Evolutionary conservation across 805 yeast species (phyloP).

Genomic region (Metschnikowia aberdeeniae): DNA sequence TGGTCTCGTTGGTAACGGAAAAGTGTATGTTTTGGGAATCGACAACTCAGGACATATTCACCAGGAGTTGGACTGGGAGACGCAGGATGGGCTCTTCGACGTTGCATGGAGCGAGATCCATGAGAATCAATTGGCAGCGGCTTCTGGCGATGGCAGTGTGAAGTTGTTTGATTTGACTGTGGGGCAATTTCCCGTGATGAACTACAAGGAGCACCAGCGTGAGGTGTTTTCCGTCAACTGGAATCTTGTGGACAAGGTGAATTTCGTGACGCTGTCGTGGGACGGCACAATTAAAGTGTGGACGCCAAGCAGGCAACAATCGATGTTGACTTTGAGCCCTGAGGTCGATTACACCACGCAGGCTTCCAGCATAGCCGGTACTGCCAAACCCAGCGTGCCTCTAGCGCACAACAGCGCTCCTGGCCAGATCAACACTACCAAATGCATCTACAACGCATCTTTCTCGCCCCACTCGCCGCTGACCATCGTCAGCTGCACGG

Average conservation of each 20-base stretch:
- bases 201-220: slow-evolving; percentile 70
- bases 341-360: slow-evolving; percentile 26
- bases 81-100: slow-evolving; percentile 91
- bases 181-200: slow-evolving; percentile 65
- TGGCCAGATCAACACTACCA: slow-evolving; percentile 26
- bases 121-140: slow-evolving; percentile 78
- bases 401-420: slow-evolving; percentile 28
- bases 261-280: slow-evolving; percentile 83
- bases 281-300: slow-evolving; percentile 84
- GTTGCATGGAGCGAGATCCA: slow-evolving; percentile 87
- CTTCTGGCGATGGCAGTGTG: slow-evolving; percentile 88
- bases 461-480: slow-evolving; percentile 85
- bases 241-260: slow-evolving; percentile 64
- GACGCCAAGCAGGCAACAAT: slow-evolving; percentile 57
- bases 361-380: slow-evolving; percentile 21
- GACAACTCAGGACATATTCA: slow-evolving; percentile 58
- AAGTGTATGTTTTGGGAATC: slow-evolving; percentile 66
- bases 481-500: slow-evolving; percentile 64
- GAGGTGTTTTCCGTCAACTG: slow-evolving; percentile 74
- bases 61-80: slow-evolving; percentile 62
- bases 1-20: slow-evolving; percentile 93
- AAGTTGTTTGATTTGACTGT: slow-evolving; percentile 75
- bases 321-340: slow-evolving; percentile 52
- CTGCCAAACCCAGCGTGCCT: slow-evolving; percentile 30
- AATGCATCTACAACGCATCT: slow-evolving; percentile 74